A percentile compares a stretch with the other conserved stretches of the same genome.
These are phyloP conservation scores for Tylopilus subfusipes DNA, from an alignment of 768 basidiomycete genomes.

Conservation along the genomic window DNA sequence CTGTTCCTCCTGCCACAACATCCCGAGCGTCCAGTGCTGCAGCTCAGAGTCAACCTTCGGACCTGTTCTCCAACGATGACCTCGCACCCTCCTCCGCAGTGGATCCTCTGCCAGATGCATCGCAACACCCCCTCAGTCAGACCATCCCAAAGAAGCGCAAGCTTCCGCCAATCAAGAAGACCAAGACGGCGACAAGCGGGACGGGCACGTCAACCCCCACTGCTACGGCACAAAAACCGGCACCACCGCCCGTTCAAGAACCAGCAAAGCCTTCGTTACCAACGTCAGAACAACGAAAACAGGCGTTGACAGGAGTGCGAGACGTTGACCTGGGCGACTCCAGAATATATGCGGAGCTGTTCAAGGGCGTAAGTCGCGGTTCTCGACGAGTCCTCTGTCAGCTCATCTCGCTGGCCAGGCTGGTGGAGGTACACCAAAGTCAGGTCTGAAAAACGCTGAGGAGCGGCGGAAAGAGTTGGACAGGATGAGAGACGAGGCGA, in stretches of 20 bases:
- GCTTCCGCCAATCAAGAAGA: slow-evolving; percentile 67
- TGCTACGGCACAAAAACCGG: slow-evolving; percentile 24
- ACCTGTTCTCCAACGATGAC: slow-evolving; percentile 34
- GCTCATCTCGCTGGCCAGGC: slow-evolving; percentile 27
- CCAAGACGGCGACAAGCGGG: slow-evolving; percentile 37
- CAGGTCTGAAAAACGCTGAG: slow-evolving; percentile 55
- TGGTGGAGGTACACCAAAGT: slow-evolving; percentile 42
- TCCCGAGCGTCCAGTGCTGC: slow-evolving; percentile 32
- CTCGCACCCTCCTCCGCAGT: not conserved
- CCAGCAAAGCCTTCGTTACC: slow-evolving; percentile 28
- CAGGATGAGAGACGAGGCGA: slow-evolving; percentile 67
- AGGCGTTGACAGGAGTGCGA: slow-evolving; percentile 44
- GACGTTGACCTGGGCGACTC: slow-evolving; percentile 65
- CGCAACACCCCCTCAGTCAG: slow-evolving; percentile 19
- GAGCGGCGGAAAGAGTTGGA: slow-evolving; percentile 65
- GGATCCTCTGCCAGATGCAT: slow-evolving; percentile 13
- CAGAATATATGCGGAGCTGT: slow-evolving; percentile 61
- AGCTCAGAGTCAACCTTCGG: slow-evolving; percentile 28
- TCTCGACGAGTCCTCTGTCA: not conserved
- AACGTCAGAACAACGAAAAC: slow-evolving; percentile 33
- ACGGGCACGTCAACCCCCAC: slow-evolving; percentile 24
- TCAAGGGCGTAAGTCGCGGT: slow-evolving; percentile 45
- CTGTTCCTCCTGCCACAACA: slow-evolving; percentile 11
- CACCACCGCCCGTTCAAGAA: slow-evolving; percentile 14
- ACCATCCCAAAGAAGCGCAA: slow-evolving; percentile 56